Conservation (phyloP, 192 early-diverging fungal species). For the Lunasporangiospora selenospora region DNA sequence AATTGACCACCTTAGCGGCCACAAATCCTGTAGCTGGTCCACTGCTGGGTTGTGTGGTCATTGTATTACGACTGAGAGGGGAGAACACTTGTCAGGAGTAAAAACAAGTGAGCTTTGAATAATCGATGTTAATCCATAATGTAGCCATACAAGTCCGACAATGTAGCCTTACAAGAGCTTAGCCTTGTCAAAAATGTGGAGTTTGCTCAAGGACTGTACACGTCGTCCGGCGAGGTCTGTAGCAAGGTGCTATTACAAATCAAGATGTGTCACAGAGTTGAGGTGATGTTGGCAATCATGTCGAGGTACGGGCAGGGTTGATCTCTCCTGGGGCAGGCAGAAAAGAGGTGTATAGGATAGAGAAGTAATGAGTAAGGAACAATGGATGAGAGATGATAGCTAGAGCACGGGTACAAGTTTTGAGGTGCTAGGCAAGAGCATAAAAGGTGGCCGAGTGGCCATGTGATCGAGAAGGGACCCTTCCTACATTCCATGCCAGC, state of each 20-base stretch:
- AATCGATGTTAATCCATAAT: constrained; percentile 16
- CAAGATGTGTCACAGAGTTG: constrained; percentile 3
- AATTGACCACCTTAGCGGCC: constrained; percentile 3
- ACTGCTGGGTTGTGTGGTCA: constrained; percentile 15
- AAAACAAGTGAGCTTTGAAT: constrained; percentile 14
- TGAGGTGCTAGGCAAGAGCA: too few relatives aligned
- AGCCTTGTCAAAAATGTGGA: constrained; percentile 4
- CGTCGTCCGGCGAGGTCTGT: constrained; percentile 12
- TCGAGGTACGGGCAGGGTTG: constrained; percentile 12
- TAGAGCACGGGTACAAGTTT: too few relatives aligned
- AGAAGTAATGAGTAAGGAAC: constrained; percentile 9
- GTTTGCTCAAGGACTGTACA: constrained; percentile 11
- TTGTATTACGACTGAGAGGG: constrained; percentile 17
- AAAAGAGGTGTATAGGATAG: constrained; percentile 27
- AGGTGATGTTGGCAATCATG: constrained; percentile 14
- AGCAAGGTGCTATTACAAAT: constrained; percentile 4
- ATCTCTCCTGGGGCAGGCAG: constrained; percentile 1
- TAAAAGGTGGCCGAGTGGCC: too few relatives aligned
- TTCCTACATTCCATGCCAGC: too few relatives aligned
- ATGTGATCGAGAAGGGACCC: too few relatives aligned
- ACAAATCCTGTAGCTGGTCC: constrained; percentile 10
- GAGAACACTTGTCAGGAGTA: constrained; percentile 12
- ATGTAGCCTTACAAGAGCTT: constrained; percentile 13
- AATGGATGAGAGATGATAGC: constrained; percentile 17
- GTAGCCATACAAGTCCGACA: constrained; percentile 8